A percentile compares a stretch with the other conserved stretches of the same genome.
phyloP scores from a whole-genome alignment of 2,329 filamentous ascomycete species.

The Plenodomus tracheiphilus region DNA sequence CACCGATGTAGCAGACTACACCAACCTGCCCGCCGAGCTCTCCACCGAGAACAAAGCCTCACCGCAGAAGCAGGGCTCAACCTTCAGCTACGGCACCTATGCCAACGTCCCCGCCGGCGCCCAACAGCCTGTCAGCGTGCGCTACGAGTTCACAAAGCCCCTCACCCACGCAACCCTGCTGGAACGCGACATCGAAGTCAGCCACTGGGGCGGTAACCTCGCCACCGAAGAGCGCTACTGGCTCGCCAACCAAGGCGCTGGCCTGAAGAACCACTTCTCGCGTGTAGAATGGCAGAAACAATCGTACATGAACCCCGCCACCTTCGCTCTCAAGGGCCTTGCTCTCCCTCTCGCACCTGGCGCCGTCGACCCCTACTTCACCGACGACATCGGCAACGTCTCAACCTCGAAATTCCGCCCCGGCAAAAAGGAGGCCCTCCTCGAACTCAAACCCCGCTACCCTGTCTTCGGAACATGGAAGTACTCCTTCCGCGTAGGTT shows the following conservation, averaged over 20 bases:
- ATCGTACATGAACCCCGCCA: slow-evolving; percentile 73
- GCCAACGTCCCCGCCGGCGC: slow-evolving; percentile 79
- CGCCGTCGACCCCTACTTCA: slow-evolving; percentile 88
- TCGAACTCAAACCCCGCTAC: slow-evolving; percentile 92
- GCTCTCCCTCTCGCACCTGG: slow-evolving; percentile 78
- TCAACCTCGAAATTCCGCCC: slow-evolving; percentile 87
- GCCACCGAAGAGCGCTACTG: slow-evolving; percentile 94
- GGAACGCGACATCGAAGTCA: slow-evolving; percentile 91
- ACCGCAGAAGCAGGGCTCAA: slow-evolving; percentile 81
- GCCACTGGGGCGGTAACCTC: slow-evolving; percentile 96
- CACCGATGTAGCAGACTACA: slow-evolving; percentile 81
- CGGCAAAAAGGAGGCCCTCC: slow-evolving; percentile 73
- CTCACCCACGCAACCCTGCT: slow-evolving; percentile 77
- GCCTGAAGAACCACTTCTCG: slow-evolving; percentile 58
- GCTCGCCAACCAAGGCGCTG: slow-evolving; percentile 82
- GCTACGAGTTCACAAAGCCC: slow-evolving; percentile 95
- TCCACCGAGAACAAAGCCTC: slow-evolving; percentile 65
- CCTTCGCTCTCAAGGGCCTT: slow-evolving; percentile 78
- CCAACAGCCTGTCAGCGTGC: slow-evolving; percentile 71
- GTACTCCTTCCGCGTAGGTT: slow-evolving; percentile 94
- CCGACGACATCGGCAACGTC: slow-evolving; percentile 94
- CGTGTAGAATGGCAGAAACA: slow-evolving; percentile 54
- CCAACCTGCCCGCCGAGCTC: slow-evolving; percentile 63
- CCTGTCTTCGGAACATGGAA: slow-evolving; percentile 98
- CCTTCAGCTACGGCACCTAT: slow-evolving; percentile 90